Percentiles rank a stretch among this genome's conserved stretches.
Conservation (phyloP, 1,139 yeast genomes). For the Suzukiozyma palmioleophila region DNA sequence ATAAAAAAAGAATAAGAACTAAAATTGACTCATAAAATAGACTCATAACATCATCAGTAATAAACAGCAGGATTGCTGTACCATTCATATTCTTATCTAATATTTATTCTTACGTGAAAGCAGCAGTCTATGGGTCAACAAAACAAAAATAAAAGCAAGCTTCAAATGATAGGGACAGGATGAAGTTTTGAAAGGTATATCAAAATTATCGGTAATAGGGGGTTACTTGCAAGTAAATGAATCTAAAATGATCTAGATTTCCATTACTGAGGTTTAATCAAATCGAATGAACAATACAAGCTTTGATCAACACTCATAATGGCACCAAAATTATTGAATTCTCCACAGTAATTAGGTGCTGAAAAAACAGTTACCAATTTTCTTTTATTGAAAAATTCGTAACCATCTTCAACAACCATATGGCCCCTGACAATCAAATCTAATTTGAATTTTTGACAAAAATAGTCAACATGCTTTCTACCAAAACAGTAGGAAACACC, state of each 20-base stretch:
- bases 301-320: slow-evolving; percentile 79
- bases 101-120: background rate
- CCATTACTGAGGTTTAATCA: slow-evolving; percentile 53
- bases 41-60: too few relatives aligned
- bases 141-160: slow-evolving; percentile 1
- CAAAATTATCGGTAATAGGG: too few relatives aligned
- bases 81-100: background rate
- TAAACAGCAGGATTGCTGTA: background rate
- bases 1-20: background rate
- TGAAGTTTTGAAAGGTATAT: too few relatives aligned
- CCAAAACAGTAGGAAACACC: slow-evolving; percentile 86
- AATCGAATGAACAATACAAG: slow-evolving; percentile 77
- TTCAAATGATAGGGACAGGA: too few relatives aligned
- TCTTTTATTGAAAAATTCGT: slow-evolving; percentile 76
- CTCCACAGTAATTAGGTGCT: slow-evolving; percentile 92
- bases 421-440: slow-evolving; percentile 84
- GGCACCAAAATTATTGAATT: slow-evolving; percentile 88
- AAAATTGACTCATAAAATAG: background rate
- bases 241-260: too few relatives aligned
- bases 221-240: too few relatives aligned
- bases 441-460: slow-evolving; percentile 65
- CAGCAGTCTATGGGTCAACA: background rate
- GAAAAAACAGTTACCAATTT: slow-evolving; percentile 78
- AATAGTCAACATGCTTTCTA: slow-evolving; percentile 64
- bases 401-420: slow-evolving; percentile 93